phyloP scores from a whole-genome alignment of 768 basidiomycete genomes.

The Arthromyces matolae region DNA sequence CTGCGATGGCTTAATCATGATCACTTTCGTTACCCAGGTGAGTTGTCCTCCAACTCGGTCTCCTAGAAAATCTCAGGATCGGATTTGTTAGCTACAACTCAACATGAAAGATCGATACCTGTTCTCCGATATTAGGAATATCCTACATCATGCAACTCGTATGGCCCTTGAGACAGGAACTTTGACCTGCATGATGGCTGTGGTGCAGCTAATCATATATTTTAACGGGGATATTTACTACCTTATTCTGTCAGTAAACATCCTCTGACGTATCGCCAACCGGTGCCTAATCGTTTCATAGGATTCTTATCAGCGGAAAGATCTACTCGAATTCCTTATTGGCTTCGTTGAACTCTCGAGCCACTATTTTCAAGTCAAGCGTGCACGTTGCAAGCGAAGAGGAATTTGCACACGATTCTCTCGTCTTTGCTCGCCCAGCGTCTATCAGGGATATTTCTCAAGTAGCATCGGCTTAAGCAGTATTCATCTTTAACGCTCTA shows the following conservation, averaged over 20 bases:
- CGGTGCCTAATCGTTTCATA: not conserved
- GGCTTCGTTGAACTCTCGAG: constrained; percentile 1
- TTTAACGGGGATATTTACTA: not conserved
- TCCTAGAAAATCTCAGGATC: too few relatives aligned
- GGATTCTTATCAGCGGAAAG: not conserved
- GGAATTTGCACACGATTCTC: too few relatives aligned
- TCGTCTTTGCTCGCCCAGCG: too few relatives aligned
- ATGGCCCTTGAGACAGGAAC: constrained; percentile 4
- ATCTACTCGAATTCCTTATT: not conserved
- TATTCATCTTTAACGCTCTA: too few relatives aligned
- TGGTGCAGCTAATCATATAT: not conserved
- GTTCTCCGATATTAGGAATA: not conserved
- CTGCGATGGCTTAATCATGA: not conserved
- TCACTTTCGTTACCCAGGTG: not conserved
- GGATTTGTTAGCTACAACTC: too few relatives aligned
- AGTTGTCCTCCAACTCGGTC: too few relatives aligned
- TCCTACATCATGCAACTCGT: not conserved
- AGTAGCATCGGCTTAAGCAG: too few relatives aligned
- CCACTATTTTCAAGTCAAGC: not conserved
- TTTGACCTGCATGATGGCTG: not conserved
- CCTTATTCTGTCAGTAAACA: not conserved
- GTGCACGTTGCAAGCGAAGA: too few relatives aligned
- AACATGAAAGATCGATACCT: too few relatives aligned
- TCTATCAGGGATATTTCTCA: too few relatives aligned
- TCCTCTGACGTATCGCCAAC: not conserved